Conservation (phyloP, 768 basidiomycete genomes). For the Xanthoconium purpureum region DNA sequence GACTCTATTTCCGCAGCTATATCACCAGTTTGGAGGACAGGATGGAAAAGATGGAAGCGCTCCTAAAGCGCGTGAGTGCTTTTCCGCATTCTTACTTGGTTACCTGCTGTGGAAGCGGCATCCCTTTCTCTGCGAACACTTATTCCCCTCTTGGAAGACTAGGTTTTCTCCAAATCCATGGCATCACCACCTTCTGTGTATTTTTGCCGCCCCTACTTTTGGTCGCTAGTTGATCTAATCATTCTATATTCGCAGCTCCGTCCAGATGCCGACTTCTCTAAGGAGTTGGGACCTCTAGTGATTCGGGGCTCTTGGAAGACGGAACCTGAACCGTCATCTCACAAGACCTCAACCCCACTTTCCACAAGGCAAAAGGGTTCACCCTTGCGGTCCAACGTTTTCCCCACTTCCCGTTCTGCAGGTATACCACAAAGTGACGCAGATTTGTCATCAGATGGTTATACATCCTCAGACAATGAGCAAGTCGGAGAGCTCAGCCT, state of each 20-base stretch:
- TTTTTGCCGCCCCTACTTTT: not conserved
- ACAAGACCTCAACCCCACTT: constrained; percentile 25
- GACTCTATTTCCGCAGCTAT: constrained; percentile 39
- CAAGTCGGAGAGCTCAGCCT: constrained; percentile 39
- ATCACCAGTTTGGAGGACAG: constrained; percentile 57
- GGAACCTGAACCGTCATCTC: constrained; percentile 23
- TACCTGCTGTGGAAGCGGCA: not conserved
- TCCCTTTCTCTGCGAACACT: not conserved
- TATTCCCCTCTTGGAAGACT: not conserved
- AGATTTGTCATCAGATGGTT: constrained; percentile 27
- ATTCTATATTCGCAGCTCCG: constrained; percentile 43
- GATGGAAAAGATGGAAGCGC: constrained; percentile 51
- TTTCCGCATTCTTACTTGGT: not conserved
- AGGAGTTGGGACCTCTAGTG: constrained; percentile 60
- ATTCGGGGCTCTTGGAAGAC: constrained; percentile 63
- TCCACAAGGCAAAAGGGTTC: constrained; percentile 14
- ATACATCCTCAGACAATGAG: constrained; percentile 35
- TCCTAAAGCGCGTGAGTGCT: constrained; percentile 48
- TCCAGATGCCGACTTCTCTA: constrained; percentile 59
- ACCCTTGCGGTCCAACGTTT: constrained; percentile 4
- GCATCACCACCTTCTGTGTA: not conserved
- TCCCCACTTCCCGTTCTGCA: constrained; percentile 15
- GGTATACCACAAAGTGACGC: constrained; percentile 26
- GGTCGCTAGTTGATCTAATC: constrained; percentile 7
- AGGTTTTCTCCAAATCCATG: not conserved